Evolutionary conservation across 2,329 filamentous ascomycete genomes (phyloP).

Genomic region (Fusarium fracticaudum): DNA sequence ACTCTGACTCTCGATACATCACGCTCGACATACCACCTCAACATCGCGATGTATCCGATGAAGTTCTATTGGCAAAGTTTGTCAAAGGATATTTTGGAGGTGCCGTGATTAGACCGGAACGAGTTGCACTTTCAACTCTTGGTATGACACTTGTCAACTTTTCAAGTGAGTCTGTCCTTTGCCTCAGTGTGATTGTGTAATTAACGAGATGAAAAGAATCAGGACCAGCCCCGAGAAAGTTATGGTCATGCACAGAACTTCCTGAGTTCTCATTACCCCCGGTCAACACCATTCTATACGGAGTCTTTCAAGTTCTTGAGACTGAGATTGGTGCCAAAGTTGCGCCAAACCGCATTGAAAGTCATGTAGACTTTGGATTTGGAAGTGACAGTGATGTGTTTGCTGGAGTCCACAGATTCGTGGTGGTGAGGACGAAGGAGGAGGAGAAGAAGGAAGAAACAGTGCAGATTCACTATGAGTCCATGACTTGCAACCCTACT

Average conservation of each 20-base stretch:
- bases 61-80: constrained; percentile 43
- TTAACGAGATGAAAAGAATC: constrained; percentile 10
- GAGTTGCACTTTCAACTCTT: constrained; percentile 21
- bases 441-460: not conserved
- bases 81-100: constrained; percentile 46
- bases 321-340: not conserved
- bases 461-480: constrained; percentile 36
- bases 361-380: constrained; percentile 45
- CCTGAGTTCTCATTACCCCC: constrained; percentile 26
- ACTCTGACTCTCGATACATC: constrained; percentile 39
- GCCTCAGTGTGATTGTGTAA: rapidly evolving
- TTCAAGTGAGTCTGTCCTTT: constrained; percentile 6
- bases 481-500: constrained; percentile 41
- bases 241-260: constrained; percentile 36
- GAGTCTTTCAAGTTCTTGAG: constrained; percentile 43
- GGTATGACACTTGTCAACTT: constrained; percentile 25
- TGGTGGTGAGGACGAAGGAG: constrained; percentile 29
- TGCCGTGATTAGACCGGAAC: constrained; percentile 42
- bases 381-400: constrained; percentile 40
- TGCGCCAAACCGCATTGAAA: constrained; percentile 11
- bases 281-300: constrained; percentile 38
- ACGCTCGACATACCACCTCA: constrained; percentile 33
- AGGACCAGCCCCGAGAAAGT: not conserved
- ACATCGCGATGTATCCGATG: constrained; percentile 33
- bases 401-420: constrained; percentile 45